Percentiles rank a stretch among this genome's conserved stretches.
phyloP scores from a whole-genome alignment of 371 early-diverging fungal species.

The Fennellomyces sp. region DNA sequence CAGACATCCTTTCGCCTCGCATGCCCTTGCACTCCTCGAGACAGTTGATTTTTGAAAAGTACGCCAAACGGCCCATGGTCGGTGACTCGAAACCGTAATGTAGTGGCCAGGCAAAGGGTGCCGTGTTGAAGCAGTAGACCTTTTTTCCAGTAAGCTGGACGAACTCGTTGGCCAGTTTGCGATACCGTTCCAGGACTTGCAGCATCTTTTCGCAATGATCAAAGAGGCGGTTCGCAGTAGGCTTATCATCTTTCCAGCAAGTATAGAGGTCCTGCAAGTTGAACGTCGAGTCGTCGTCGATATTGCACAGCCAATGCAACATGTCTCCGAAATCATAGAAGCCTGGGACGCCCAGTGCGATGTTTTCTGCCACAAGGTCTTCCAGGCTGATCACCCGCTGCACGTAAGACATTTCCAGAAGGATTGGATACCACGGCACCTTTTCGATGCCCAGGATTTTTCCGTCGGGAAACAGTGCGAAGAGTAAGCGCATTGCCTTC shows the following conservation, averaged over 20 bases:
- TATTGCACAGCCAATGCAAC: slow-evolving; percentile 22
- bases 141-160: slow-evolving; percentile 5
- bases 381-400: slow-evolving; percentile 28
- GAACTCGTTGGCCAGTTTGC: slow-evolving; percentile 12
- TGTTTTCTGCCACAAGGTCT: slow-evolving; percentile 28
- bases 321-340: slow-evolving; percentile 32
- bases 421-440: slow-evolving; percentile 7
- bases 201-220: background rate
- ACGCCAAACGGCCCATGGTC: no score
- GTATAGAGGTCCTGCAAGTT: no score
- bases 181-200: slow-evolving; percentile 12
- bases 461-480: slow-evolving; percentile 33
- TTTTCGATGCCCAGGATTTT: slow-evolving; percentile 27
- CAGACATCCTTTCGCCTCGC: no score
- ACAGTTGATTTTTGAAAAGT: no score
- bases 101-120: slow-evolving; percentile 27
- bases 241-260: background rate
- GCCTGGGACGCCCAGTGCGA: slow-evolving; percentile 38
- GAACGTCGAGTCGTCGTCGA: background rate
- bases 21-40: no score
- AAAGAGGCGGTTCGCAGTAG: background rate
- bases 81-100: no score
- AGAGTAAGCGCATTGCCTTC: slow-evolving; percentile 29
- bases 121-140: slow-evolving; percentile 22
- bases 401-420: slow-evolving; percentile 13